Conservation (phyloP, 768 basidiomycete genomes). For the Tricholoma flavovirens region DNA sequence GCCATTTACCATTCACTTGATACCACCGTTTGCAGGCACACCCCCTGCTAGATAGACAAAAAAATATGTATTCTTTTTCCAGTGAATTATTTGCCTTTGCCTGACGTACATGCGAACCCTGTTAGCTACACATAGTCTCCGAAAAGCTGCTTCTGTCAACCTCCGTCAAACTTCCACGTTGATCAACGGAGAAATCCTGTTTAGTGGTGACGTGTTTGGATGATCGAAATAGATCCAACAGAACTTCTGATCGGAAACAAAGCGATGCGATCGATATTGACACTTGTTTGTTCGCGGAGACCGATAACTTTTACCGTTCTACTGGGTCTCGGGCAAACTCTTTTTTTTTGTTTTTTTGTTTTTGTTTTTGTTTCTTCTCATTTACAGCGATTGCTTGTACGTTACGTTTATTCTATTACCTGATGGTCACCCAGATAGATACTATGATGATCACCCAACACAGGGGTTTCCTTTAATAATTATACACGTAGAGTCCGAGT, state of each 20-base stretch:
- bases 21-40: constrained; percentile 3
- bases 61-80: constrained; percentile 3
- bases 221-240: constrained; percentile 29
- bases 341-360: not conserved
- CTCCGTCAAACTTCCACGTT: constrained; percentile 10
- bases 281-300: not conserved
- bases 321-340: not conserved
- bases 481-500: not conserved
- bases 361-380: no score
- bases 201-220: constrained; percentile 8
- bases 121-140: not conserved
- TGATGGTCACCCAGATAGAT: not conserved
- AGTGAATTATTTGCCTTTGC: not conserved
- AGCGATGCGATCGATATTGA: not conserved
- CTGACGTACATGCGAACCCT: not conserved
- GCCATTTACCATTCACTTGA: constrained; percentile 10
- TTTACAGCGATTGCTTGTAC: not conserved
- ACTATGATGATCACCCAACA: not conserved
- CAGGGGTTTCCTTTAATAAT: not conserved
- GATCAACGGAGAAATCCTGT: constrained; percentile 12
- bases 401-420: not conserved
- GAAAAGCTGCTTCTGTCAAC: not conserved
- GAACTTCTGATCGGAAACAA: constrained; percentile 40
- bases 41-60: constrained; percentile 1
- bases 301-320: not conserved